Conservation (phyloP, 257 asterid species). For the Ligustrum vulgare region DNA sequence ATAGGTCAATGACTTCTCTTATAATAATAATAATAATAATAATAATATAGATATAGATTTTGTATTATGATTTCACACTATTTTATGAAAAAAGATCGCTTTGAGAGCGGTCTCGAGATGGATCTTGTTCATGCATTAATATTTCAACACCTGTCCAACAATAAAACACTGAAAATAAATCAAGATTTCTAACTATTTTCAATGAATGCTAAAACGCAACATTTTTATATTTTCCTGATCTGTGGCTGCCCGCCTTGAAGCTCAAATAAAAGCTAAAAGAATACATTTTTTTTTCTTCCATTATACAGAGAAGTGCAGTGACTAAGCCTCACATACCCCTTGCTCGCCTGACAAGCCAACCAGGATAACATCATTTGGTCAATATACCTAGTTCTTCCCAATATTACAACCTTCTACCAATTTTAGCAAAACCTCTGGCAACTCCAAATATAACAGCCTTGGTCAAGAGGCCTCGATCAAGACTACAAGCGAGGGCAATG, state of each 20-base stretch:
- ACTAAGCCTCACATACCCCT: conserved; percentile 5
- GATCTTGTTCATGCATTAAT: no score
- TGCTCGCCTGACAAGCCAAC: background rate
- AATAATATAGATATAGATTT: no score
- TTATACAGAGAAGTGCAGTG: background rate
- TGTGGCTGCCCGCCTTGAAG: conserved; percentile 14
- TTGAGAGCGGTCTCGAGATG: no score
- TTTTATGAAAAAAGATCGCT: no score
- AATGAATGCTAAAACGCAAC: conserved; percentile 8
- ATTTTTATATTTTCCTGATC: conserved; percentile 23
- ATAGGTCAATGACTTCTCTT: no score
- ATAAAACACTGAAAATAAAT: no score
- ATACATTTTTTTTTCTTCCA: background rate
- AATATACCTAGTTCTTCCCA: background rate
- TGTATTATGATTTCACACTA: no score
- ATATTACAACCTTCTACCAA: conserved; percentile 54
- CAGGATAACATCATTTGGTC: background rate
- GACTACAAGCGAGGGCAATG: conserved; percentile 71
- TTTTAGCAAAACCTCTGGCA: conserved; percentile 67
- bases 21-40: no score
- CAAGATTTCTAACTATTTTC: background rate
- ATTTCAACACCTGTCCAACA: no score
- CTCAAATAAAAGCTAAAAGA: background rate
- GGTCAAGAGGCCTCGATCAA: conserved; percentile 80
- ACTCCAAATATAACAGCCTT: conserved; percentile 82